Evolutionary conservation across 345 rosid species (phyloP), one percentile per base, ranked within the genome.

Genomic region (Clausena lansium): DNA sequence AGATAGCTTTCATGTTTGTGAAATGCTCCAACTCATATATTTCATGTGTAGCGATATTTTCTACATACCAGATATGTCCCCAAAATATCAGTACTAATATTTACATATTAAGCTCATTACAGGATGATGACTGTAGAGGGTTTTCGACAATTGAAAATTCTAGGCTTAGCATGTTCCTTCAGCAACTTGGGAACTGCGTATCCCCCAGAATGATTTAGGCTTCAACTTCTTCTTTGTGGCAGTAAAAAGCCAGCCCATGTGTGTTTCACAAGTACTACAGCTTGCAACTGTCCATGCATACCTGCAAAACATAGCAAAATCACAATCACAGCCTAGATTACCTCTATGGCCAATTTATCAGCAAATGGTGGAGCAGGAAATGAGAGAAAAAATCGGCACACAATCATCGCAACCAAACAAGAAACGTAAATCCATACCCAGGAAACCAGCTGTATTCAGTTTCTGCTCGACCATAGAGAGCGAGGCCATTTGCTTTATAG

Each of bases 371-470:
- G n/a, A 38, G 14, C 3, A 17, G 11, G 24, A 30, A 0, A 22
- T 4, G 52, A 14, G 27, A 13, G 6, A 77, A 60, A 47, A 59
- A 9, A 33, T 17, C 11, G 4, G 39, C 24, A 57, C 33, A 32
- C 9, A 50, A 32, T n/a, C 33, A 22, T 27, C 19, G 0, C 36
- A 70, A 28, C 3, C 59, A 47, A 19, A 27, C 5, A 70, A 58
- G 28, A 8, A 24, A 74, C 57, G 35, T 35, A 69, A 81, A 55
- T 9, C 45, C 92, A 76, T 94, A 96, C 99, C 99, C 98, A 63
- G 99, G 99, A 87, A 96, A 96, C 99, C 98, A 96, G 83, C 99
- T 94, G 88, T 88, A 95, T 65, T 89, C 92, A 69, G 81, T 80
- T 66, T 0, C 13, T 2, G 98, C 76, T 47, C 60, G 81, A 77